Conservation (phyloP, 192 early-diverging fungal genomes). For the Mortierella antarctica region DNA sequence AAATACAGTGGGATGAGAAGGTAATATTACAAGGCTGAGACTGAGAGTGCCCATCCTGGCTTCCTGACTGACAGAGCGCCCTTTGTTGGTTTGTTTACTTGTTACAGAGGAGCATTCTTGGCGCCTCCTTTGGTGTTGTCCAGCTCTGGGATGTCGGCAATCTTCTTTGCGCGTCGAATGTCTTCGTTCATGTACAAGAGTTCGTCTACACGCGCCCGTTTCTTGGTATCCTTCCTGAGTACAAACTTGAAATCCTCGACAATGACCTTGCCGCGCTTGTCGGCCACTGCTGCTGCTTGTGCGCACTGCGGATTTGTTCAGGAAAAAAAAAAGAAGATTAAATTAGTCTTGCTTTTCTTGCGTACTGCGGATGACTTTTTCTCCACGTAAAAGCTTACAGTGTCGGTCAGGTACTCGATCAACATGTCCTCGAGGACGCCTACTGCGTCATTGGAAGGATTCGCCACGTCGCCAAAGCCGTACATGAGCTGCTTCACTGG, state of each 20-base stretch:
- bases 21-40: background rate
- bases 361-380: background rate
- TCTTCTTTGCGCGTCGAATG: slow-evolving; percentile 69
- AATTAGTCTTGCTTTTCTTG: background rate
- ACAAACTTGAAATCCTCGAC: slow-evolving; percentile 82
- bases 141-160: slow-evolving; percentile 51
- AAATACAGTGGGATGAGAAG: slow-evolving; percentile 3
- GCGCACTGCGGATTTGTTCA: slow-evolving; percentile 57
- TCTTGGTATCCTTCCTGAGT: slow-evolving; percentile 82
- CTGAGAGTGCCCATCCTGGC: too few species aligned
- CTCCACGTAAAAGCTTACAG: slow-evolving; percentile 62
- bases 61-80: too few species aligned
- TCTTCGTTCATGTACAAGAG: slow-evolving; percentile 83
- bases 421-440: slow-evolving; percentile 87
- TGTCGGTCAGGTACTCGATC: slow-evolving; percentile 79
- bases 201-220: slow-evolving; percentile 85
- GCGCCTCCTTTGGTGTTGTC: slow-evolving; percentile 41
- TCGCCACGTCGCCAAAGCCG: slow-evolving; percentile 85
- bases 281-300: slow-evolving; percentile 62
- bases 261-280: slow-evolving; percentile 69
- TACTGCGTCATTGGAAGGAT: slow-evolving; percentile 81
- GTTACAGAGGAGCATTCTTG: slow-evolving; percentile 35
- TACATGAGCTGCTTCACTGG: slow-evolving; percentile 82
- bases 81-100: too few species aligned
- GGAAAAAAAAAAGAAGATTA: slow-evolving; percentile 8